phyloP scores from a whole-genome alignment of 2,329 filamentous ascomycete genomes.

The Fusarium sp. region DNA sequence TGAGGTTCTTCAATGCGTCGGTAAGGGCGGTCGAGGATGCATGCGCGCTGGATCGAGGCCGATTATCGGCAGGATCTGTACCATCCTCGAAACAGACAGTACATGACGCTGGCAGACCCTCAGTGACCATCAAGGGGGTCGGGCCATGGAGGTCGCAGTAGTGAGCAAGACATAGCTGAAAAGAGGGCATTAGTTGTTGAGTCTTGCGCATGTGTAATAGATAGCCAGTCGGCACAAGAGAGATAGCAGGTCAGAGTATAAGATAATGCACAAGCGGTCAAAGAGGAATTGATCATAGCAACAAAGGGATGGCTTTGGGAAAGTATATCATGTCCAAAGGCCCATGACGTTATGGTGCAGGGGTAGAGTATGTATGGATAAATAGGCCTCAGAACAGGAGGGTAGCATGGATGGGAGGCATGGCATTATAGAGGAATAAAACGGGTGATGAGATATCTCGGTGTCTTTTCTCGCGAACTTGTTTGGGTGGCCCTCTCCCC shows the following conservation, averaged over 20 bases:
- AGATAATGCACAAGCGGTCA: slow-evolving; percentile 18
- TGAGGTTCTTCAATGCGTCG: slow-evolving; percentile 65
- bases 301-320: slow-evolving; percentile 31
- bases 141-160: slow-evolving; percentile 81
- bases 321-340: slow-evolving; percentile 41
- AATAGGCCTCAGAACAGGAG: slow-evolving; percentile 26
- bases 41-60: slow-evolving; percentile 60
- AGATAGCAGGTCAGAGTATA: slow-evolving; percentile 7
- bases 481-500: slow-evolving; percentile 36
- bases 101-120: slow-evolving; percentile 74
- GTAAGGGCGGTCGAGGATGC: slow-evolving; percentile 58
- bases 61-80: slow-evolving; percentile 49
- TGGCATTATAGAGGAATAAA: slow-evolving; percentile 35
- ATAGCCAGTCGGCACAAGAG: slow-evolving; percentile 20
- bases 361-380: slow-evolving; percentile 38
- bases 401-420: slow-evolving; percentile 35
- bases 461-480: slow-evolving; percentile 26
- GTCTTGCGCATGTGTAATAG: slow-evolving; percentile 50
- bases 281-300: slow-evolving; percentile 32
- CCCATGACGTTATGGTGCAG: slow-evolving; percentile 47
- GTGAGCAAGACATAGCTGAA: slow-evolving; percentile 78
- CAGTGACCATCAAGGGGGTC: slow-evolving; percentile 79
- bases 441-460: slow-evolving; percentile 40
- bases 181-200: slow-evolving; percentile 52
- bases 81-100: slow-evolving; percentile 69